A percentile compares a stretch with the other conserved stretches of the same genome.
Conservation (phyloP, 1,284 basidiomycete genomes). For the Blastosporella zonata region DNA sequence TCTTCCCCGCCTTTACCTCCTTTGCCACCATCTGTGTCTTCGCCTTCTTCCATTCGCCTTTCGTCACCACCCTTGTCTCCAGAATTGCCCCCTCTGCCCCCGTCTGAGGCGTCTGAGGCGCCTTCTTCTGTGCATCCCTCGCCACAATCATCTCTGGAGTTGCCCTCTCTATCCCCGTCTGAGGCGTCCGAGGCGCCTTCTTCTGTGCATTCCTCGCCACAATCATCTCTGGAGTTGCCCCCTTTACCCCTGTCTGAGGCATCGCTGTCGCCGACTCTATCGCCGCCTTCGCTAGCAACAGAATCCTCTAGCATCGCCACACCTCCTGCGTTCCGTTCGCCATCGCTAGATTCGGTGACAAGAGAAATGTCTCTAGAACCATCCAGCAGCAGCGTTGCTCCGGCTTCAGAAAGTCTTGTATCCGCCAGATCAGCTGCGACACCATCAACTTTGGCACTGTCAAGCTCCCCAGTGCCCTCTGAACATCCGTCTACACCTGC, state of each 20-base stretch:
- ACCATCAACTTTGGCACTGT: slow-evolving; percentile 19
- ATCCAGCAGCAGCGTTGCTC: slow-evolving; percentile 12
- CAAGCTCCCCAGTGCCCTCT: slow-evolving; percentile 20
- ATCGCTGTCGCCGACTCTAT: slow-evolving; percentile 18
- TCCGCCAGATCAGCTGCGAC: slow-evolving; percentile 18
- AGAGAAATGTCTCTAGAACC: slow-evolving; percentile 13
- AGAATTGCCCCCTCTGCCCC: slow-evolving; percentile 5
- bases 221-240: not conserved
- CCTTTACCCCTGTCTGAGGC: slow-evolving; percentile 15
- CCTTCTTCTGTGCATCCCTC: not conserved
- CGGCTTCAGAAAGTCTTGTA: slow-evolving; percentile 9
- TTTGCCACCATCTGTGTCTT: slow-evolving; percentile 16
- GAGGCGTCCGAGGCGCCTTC: too few relatives aligned
- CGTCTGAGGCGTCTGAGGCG: slow-evolving; percentile 18
- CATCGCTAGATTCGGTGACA: slow-evolving; percentile 15
- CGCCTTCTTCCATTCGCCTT: not conserved
- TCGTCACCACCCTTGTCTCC: not conserved
- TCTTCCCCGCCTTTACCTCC: slow-evolving; percentile 15
- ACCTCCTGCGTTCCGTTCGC: slow-evolving; percentile 23
- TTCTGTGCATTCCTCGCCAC: slow-evolving; percentile 10
- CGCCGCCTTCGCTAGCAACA: slow-evolving; percentile 11
- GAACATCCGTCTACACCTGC: slow-evolving; percentile 19
- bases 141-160: not conserved
- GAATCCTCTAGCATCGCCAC: slow-evolving; percentile 13
- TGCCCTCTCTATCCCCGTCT: slow-evolving; percentile 8